phyloP scores from a whole-genome alignment of 192 early-diverging fungal genomes.

The Entomortierella parvispora region DNA sequence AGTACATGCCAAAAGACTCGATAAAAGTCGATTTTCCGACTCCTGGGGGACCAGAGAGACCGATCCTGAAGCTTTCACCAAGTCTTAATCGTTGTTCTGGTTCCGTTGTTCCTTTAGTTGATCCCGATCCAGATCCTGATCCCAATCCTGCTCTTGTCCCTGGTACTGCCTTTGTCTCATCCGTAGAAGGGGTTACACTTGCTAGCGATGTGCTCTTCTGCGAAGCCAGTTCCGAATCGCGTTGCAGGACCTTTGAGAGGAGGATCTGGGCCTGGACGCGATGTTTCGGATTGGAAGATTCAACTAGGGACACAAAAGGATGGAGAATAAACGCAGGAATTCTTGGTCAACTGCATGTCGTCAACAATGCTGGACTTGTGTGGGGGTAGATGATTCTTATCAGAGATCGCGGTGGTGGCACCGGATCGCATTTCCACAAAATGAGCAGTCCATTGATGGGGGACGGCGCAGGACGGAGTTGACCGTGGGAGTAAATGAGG shows the following conservation, averaged over 20 bases:
- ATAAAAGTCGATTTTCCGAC: constrained; percentile 92
- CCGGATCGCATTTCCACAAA: no score
- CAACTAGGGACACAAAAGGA: constrained; percentile 63
- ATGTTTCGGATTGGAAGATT: constrained; percentile 76
- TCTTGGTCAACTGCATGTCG: no score
- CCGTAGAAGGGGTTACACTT: constrained; percentile 16
- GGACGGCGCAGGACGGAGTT: not conserved
- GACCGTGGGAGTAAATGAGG: constrained; percentile 7
- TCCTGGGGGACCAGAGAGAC: constrained; percentile 81
- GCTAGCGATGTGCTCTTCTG: constrained; percentile 22
- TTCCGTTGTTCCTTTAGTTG: not conserved
- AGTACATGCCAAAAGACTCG: constrained; percentile 81
- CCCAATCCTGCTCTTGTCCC: not conserved
- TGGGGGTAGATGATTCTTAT: not conserved
- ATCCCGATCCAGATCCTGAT: not conserved
- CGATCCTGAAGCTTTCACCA: constrained; percentile 75
- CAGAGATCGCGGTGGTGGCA: not conserved
- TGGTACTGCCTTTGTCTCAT: not conserved
- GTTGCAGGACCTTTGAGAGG: constrained; percentile 64
- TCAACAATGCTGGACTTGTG: no score
- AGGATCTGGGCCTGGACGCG: constrained; percentile 67
- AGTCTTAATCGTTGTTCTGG: constrained; percentile 27
- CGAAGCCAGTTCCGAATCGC: constrained; percentile 29
- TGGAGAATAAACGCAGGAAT: not conserved
- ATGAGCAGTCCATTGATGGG: no score